Evolutionary conservation across 108 stramenopile species (phyloP), one percentile per base, ranked within the genome.

Genomic region (Nitzschia sp.): DNA sequence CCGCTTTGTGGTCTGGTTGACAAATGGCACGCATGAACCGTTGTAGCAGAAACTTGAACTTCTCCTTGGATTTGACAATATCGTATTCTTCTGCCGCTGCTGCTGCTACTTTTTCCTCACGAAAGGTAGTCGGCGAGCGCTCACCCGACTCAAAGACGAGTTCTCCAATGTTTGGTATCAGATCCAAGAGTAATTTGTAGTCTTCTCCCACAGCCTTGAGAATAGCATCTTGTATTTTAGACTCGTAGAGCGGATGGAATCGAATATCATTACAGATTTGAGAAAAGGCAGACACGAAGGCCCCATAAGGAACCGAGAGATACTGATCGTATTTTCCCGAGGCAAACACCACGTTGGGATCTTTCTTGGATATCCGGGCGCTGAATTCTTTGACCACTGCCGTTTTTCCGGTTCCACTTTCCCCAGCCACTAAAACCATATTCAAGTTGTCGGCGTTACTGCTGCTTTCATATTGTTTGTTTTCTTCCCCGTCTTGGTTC

Each of bases 241-340:
- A 31, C 0, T 22, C 21, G 48, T 50, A 50, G 4, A 21, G 48
- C 19, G 48, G 17, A 50, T 50, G 48, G 4, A n/a, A 50, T 50
- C 11, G 45, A 27, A 68, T 45, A 30, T 29, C 22, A 30, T n/a
- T 15, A 21, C 54, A 56, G 9, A 75, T n/a, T 11, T 58, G 25
- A 4, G 29, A 19, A 35, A 77, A 62, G 8, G 70, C 70, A 8
- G 54, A 25, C 30, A 34, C 17, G 59, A 77, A 77, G n/a, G 64
- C 76, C 0, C 36, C 28, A 47, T 69, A 69, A 1, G 76, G 76
- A 23, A 53, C 36, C 1, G 26, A 5, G 27, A 6, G 13, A n/a
- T n/a, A 30, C 4, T 29, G 33, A 65, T 76, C 69, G 34, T 69
- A 76, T 31, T 70, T 69, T 11, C 75, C 75, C 22, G 25, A 28